Percentiles rank a stretch among this genome's conserved stretches.
phyloP scores from a whole-genome alignment of 2,329 filamentous ascomycete species.

The Penicillium sp. region DNA sequence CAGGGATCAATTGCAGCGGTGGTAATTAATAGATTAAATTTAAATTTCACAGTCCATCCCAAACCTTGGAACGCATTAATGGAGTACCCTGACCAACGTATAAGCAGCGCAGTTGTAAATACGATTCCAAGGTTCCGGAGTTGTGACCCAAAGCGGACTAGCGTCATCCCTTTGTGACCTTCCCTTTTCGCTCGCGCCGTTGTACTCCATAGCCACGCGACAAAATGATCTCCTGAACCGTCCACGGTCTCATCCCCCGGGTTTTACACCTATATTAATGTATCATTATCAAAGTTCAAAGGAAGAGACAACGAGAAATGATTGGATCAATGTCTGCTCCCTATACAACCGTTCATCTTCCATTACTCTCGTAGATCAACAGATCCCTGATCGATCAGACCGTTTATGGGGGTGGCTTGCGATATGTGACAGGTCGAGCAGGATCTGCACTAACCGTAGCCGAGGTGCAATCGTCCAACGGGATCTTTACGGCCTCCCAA shows the following conservation, averaged over 20 bases:
- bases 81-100: background rate
- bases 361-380: background rate
- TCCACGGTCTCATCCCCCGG: slow-evolving; percentile 3
- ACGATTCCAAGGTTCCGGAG: slow-evolving; percentile 6
- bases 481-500: slow-evolving; percentile 25
- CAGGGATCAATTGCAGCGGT: background rate
- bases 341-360: background rate
- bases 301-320: too few relatives aligned
- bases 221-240: slow-evolving; percentile 14
- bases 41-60: background rate
- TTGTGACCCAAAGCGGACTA: slow-evolving; percentile 2
- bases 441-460: slow-evolving; percentile 30
- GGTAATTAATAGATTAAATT: slow-evolving; percentile 1
- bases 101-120: background rate
- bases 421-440: slow-evolving; percentile 33
- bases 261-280: background rate
- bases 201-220: slow-evolving; percentile 19
- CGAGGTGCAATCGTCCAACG: slow-evolving; percentile 22
- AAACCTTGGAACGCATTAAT: background rate
- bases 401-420: slow-evolving; percentile 35
- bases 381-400: slow-evolving; percentile 30
- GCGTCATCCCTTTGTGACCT: slow-evolving; percentile 17
- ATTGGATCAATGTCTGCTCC: background rate
- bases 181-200: slow-evolving; percentile 23
- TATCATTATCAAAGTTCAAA: background rate